Conservation (phyloP, 192 early-diverging fungal species). For the Mortierella hygrophila region DNA sequence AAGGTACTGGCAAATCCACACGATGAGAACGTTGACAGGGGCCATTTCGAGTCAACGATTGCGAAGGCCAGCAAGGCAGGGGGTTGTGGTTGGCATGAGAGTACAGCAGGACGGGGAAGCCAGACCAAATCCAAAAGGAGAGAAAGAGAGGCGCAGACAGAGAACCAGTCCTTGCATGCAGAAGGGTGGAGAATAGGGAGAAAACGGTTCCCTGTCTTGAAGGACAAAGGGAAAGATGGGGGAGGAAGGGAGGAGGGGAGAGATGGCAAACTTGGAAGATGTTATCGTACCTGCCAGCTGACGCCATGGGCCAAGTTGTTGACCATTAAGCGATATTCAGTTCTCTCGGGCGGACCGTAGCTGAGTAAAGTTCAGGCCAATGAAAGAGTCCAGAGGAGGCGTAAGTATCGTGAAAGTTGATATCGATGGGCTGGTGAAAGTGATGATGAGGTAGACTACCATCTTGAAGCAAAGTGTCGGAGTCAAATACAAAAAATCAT, state of each 20-base stretch:
- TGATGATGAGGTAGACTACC: neutral
- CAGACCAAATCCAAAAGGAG: neutral
- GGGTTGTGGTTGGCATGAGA: neutral
- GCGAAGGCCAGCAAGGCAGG: neutral
- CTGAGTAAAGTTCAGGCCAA: slow-evolving; percentile 16
- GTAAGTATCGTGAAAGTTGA: neutral
- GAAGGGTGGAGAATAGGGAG: neutral
- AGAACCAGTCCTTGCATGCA: neutral
- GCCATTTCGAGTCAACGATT: neutral
- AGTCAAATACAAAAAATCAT: neutral
- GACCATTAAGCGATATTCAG: slow-evolving; percentile 80
- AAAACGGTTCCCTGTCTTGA: neutral
- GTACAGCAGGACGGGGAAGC: neutral
- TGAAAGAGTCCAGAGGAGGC: neutral
- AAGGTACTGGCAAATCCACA: neutral
- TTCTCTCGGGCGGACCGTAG: slow-evolving; percentile 59
- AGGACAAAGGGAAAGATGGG: slow-evolving; percentile 11
- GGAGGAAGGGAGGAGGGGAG: slow-evolving; percentile 8
- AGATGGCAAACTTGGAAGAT: slow-evolving; percentile 12
- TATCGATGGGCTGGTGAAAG: neutral
- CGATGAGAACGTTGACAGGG: neutral
- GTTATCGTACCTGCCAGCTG: slow-evolving; percentile 81
- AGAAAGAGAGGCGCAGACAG: slow-evolving; percentile 25
- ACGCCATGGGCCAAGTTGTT: slow-evolving; percentile 84
- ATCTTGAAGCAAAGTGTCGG: neutral